phyloP scores from a whole-genome alignment of 176 grass and related monocot species.

The Phyllostachys edulis region DNA sequence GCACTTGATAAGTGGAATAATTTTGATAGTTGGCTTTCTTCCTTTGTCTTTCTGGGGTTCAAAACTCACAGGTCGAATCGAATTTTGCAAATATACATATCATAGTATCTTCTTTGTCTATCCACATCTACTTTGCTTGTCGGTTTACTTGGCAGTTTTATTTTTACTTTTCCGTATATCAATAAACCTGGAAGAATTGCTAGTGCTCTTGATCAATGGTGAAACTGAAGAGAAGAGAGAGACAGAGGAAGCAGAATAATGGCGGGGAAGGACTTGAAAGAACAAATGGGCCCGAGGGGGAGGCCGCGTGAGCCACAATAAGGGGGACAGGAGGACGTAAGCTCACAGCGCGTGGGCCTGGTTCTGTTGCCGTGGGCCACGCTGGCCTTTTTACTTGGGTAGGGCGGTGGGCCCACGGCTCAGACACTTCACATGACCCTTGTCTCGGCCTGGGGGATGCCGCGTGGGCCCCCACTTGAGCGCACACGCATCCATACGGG shows the following conservation, averaged over 20 bases:
- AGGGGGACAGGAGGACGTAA: slow-evolving; percentile 37
- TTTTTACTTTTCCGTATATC: not conserved
- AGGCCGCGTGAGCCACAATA: slow-evolving; percentile 25
- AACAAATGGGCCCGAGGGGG: slow-evolving; percentile 18
- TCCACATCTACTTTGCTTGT: not conserved
- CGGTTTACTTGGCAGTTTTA: not conserved
- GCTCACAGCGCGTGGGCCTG: slow-evolving; percentile 27
- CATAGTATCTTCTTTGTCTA: too few relatives aligned
- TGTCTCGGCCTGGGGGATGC: not conserved
- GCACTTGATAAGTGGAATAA: not conserved
- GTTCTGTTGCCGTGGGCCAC: slow-evolving; percentile 21
- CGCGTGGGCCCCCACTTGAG: slow-evolving; percentile 22
- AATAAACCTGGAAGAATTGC: not conserved
- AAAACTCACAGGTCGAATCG: too few relatives aligned
- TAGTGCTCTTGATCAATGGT: not conserved
- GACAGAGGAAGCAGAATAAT: not conserved
- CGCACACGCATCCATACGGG: not conserved
- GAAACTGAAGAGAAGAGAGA: not conserved
- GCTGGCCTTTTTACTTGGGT: slow-evolving; percentile 18
- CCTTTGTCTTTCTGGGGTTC: too few relatives aligned
- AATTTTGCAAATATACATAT: too few relatives aligned
- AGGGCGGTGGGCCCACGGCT: not conserved
- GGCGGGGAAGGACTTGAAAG: slow-evolving; percentile 4
- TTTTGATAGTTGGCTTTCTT: too few relatives aligned
- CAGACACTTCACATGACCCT: slow-evolving; percentile 52